phyloP scores from a whole-genome alignment of 164 flowering plant species.

The Chloranthus sessilifolius region DNA sequence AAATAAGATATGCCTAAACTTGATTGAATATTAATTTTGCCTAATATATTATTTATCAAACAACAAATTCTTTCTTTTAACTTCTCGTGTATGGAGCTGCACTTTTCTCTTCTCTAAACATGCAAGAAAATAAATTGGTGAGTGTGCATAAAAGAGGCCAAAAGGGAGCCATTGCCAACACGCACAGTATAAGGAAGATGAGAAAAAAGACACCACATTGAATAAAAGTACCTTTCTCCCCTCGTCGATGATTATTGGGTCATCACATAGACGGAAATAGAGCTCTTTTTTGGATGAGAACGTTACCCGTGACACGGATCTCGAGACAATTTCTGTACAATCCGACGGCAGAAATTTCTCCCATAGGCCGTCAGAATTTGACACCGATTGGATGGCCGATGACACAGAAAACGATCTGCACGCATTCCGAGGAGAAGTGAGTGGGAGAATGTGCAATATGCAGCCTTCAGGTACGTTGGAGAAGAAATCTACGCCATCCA shows the following conservation, averaged over 20 bases:
- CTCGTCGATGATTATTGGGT: constrained; percentile 33
- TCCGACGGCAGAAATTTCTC: constrained; percentile 46
- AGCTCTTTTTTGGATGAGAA: constrained; percentile 45
- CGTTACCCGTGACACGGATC: constrained; percentile 20
- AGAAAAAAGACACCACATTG: no score
- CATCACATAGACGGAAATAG: constrained; percentile 26
- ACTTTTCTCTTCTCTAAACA: no score
- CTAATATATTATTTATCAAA: neutral
- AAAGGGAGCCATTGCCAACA: no score
- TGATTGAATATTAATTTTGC: no score
- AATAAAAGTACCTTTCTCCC: constrained; percentile 60
- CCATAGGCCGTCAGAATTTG: constrained; percentile 45
- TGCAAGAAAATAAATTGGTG: no score
- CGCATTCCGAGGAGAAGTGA: constrained; percentile 43
- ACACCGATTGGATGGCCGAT: constrained; percentile 13
- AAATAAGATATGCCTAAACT: no score
- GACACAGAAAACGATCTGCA: constrained; percentile 27
- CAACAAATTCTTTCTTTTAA: neutral
- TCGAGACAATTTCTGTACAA: constrained; percentile 27
- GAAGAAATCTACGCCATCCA: neutral
- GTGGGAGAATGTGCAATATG: constrained; percentile 27
- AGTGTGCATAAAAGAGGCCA: no score
- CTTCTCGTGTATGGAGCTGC: no score
- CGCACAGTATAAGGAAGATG: no score
- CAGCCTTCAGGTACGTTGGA: constrained; percentile 42